A percentile compares a stretch with the other conserved stretches of the same genome.
These are phyloP conservation scores for Rhizopogon roseolus DNA, from an alignment of 768 basidiomycete species.

Conservation along the genomic window DNA sequence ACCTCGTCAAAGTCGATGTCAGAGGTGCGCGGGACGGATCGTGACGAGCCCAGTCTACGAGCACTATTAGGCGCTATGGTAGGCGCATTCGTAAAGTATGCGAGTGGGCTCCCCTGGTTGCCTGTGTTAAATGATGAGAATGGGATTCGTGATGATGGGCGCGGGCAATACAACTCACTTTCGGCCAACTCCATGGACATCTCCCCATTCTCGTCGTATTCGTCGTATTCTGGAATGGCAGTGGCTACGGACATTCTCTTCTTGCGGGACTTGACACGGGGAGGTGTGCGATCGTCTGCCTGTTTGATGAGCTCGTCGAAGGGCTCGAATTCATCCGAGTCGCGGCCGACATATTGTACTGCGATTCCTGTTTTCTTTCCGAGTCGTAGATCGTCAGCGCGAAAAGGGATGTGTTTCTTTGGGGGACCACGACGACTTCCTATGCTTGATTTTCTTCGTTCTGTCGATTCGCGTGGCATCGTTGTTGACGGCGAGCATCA, in stretches of 20 bases:
- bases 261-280: constrained; percentile 46
- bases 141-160: background rate
- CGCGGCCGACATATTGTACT: constrained; percentile 62
- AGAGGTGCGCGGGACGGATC: constrained; percentile 46
- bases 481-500: constrained; percentile 9
- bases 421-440: constrained; percentile 52
- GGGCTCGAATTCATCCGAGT: constrained; percentile 79
- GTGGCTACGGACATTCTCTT: constrained; percentile 37
- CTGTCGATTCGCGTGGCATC: constrained; percentile 23
- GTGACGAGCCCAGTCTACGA: constrained; percentile 34
- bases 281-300: constrained; percentile 63
- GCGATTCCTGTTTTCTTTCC: constrained; percentile 79
- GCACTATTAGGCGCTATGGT: constrained; percentile 34
- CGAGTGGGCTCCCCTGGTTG: constrained; percentile 26
- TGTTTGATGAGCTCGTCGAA: constrained; percentile 73
- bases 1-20: constrained; percentile 59
- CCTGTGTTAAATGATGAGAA: constrained; percentile 13
- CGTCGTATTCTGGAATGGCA: constrained; percentile 32
- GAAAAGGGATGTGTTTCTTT: constrained; percentile 70
- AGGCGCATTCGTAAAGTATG: constrained; percentile 32
- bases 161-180: constrained; percentile 38
- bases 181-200: constrained; percentile 77
- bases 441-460: constrained; percentile 32
- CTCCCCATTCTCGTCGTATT: constrained; percentile 56
- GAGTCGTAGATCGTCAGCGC: constrained; percentile 70